Evolutionary conservation across 192 early-diverging fungal species (phyloP), one percentile per base, ranked within the genome.

Genomic region (Obelidium mucronatum): DNA sequence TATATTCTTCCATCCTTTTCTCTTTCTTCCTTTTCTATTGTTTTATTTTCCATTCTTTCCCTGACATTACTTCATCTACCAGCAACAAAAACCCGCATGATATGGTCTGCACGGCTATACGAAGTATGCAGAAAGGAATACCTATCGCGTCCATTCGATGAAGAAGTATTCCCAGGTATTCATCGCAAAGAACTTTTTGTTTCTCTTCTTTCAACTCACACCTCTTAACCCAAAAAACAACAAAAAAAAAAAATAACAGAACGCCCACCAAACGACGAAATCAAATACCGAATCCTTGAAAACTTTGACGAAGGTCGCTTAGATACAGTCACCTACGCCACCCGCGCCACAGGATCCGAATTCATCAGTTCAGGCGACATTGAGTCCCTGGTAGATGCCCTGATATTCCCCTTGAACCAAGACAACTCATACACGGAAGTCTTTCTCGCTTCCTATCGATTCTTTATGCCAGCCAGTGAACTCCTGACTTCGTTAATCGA

Each of bases 401-500:
- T 86, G 22, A 85, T 86, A 24, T 86, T 84, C 52, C 85, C 85
- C 22, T 44, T 86, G 40, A 76, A 78, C 11, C 84, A 85, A 82
- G 85, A 89, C 55, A 84, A 83, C 75, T 80, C 81, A 31, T 89
- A 82, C 66, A 81, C 84, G 8, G 83, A 89, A 76, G 84, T 87
- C 13, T 89, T 89, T 67, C 71, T 89, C 15, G 87, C 85, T 2
- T 81, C 83, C 0, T 88, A 80, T 67, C 85, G 87, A 3, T 89
- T 83, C 65, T 87, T 83, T 74, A 58, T 89, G 24, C 64, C 82
- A 3, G 37, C 81, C 1, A 33, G 33, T 17, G 55, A 75, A 22
- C 55, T 89, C 4, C 65, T 89, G 36, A 72, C 79, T n/a, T 72
- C 51, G 3, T 72, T 89, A 28, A 80, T 87, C 24, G 85, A 85